Evolutionary conservation across 345 rosid genomes (phyloP).

Genomic region (Hypericum androsaemum): DNA sequence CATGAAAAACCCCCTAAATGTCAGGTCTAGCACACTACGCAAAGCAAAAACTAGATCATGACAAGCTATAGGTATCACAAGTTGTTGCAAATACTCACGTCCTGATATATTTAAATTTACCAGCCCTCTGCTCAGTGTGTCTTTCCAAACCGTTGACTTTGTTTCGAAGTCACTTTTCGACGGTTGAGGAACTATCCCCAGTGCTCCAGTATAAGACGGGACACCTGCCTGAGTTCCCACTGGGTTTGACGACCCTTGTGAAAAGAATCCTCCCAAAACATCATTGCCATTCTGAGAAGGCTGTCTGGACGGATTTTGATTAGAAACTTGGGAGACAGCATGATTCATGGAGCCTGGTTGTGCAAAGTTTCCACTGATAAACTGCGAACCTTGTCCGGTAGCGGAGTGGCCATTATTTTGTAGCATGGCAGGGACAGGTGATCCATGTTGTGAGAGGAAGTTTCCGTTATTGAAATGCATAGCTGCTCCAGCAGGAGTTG

Average conservation of each 20-base stretch:
- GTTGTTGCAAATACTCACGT: conserved; percentile 39
- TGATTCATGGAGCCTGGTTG: conserved; percentile 25
- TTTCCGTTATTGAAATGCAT: conserved; percentile 31
- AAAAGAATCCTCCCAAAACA: conserved; percentile 36
- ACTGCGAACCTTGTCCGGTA: conserved; percentile 15
- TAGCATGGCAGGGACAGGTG: conserved; percentile 9
- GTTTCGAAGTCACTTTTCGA: conserved; percentile 75
- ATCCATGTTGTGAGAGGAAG: conserved; percentile 33
- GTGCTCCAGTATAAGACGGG: conserved; percentile 50
- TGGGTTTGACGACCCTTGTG: conserved; percentile 36
- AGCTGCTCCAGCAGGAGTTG: conserved; percentile 18
- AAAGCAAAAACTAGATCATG: too few relatives aligned
- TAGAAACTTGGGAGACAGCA: conserved; percentile 25
- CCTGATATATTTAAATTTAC: conserved; percentile 95
- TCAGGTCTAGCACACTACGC: background rate
- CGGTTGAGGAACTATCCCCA: conserved; percentile 55
- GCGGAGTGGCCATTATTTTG: conserved; percentile 14
- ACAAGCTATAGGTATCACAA: too few relatives aligned
- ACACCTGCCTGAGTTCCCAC: conserved; percentile 34
- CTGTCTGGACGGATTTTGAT: conserved; percentile 29
- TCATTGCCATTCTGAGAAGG: conserved; percentile 38
- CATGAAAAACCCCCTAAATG: conserved; percentile 11
- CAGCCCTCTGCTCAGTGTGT: conserved; percentile 84
- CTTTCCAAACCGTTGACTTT: conserved; percentile 90
- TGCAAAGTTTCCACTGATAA: conserved; percentile 13